phyloP scores from a whole-genome alignment of 1,139 yeast species.

The Suzukiozyma palmioleophila region DNA sequence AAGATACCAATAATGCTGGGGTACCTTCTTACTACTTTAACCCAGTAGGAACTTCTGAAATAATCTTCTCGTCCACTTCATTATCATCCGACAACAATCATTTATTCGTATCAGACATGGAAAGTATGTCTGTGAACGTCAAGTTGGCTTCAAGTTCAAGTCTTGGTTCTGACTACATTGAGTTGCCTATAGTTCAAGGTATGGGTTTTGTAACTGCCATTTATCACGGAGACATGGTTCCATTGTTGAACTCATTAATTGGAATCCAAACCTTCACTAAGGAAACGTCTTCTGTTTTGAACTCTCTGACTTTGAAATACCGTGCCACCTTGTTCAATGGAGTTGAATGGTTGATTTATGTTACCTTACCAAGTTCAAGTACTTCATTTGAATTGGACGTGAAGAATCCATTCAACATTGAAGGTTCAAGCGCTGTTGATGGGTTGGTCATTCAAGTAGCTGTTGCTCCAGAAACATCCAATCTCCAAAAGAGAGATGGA shows the following conservation, averaged over 20 bases:
- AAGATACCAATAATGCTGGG: conserved; percentile 21
- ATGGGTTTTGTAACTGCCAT: conserved; percentile 74
- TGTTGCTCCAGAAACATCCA: conserved; percentile 35
- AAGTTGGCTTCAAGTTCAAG: conserved; percentile 31
- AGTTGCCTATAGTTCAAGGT: conserved; percentile 54
- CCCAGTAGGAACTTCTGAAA: conserved; percentile 48
- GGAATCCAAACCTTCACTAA: conserved; percentile 49
- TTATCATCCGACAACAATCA: conserved; percentile 28
- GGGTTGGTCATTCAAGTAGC: conserved; percentile 63
- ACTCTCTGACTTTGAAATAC: conserved; percentile 57
- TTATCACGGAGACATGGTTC: conserved; percentile 52
- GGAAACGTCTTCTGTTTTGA: conserved; percentile 40
- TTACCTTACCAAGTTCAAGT: conserved; percentile 41
- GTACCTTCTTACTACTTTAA: conserved; percentile 50
- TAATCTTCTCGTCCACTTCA: conserved; percentile 53
- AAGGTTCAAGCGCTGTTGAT: conserved; percentile 43
- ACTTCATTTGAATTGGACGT: conserved; percentile 33
- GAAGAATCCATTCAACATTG: conserved; percentile 31
- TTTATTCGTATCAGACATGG: conserved; percentile 45
- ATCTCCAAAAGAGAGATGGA: conserved; percentile 2
- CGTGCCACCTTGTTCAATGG: conserved; percentile 47
- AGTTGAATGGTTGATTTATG: conserved; percentile 56
- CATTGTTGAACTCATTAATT: conserved; percentile 48
- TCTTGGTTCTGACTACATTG: conserved; percentile 25
- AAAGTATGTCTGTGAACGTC: conserved; percentile 52